A percentile compares a stretch with the other conserved stretches of the same genome.
These are phyloP conservation scores for Hibiscus syriacus DNA, from an alignment of 345 rosid species.

Conservation along the genomic window DNA sequence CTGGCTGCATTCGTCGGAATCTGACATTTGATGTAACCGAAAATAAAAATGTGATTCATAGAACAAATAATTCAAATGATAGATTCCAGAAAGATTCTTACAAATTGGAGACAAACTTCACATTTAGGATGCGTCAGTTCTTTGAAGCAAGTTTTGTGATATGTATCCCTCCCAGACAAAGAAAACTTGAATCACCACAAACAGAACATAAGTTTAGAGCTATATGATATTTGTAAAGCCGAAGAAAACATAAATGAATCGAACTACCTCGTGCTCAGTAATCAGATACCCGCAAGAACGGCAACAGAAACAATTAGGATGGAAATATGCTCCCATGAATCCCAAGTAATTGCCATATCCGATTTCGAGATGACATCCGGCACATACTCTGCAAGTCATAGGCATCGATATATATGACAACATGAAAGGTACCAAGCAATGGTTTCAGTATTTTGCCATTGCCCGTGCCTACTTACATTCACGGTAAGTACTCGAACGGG, in stretches of 20 bases:
- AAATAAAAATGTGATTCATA: not conserved
- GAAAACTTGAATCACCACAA: constrained; percentile 61
- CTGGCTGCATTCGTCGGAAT: constrained; percentile 81
- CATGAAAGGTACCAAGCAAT: too few species aligned
- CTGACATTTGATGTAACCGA: constrained; percentile 22
- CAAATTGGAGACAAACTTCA: constrained; percentile 88
- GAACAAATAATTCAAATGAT: not conserved
- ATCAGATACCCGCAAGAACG: constrained; percentile 60
- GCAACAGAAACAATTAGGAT: constrained; percentile 86
- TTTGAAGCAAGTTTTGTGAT: constrained; percentile 88
- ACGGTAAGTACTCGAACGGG: too few species aligned
- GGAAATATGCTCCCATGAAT: constrained; percentile 74
- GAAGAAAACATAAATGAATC: not conserved
- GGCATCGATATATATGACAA: too few species aligned
- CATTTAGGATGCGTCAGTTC: constrained; percentile 91
- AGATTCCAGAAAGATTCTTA: constrained; percentile 29
- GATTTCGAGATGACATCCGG: constrained; percentile 61
- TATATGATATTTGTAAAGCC: not conserved
- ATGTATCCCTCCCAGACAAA: constrained; percentile 58
- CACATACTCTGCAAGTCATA: constrained; percentile 48
- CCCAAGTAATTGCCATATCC: constrained; percentile 73
- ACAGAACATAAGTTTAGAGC: constrained; percentile 9
- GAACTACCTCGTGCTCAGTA: constrained; percentile 70
- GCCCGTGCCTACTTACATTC: too few species aligned
- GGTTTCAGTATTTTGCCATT: too few species aligned